Evolutionary conservation across 352 stramenopile genomes (phyloP).

Genomic region (Globisporangium nunn): DNA sequence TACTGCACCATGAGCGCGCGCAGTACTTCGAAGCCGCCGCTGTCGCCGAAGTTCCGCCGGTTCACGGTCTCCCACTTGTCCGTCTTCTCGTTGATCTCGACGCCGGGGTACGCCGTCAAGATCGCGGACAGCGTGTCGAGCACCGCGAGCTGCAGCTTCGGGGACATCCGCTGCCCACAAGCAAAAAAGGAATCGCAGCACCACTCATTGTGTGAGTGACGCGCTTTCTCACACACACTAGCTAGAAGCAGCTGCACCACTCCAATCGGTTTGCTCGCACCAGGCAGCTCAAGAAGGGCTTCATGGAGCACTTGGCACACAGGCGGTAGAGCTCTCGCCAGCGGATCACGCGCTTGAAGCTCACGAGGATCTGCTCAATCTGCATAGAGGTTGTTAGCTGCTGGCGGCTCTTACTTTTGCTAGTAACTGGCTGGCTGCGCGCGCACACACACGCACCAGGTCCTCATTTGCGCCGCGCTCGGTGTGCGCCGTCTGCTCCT

Average conservation of each 20-base stretch:
- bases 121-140: constrained; percentile 64
- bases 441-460: constrained; percentile 21
- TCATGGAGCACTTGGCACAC: constrained; percentile 76
- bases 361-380: constrained; percentile 61
- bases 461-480: constrained; percentile 45
- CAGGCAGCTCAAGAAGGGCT: constrained; percentile 71
- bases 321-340: constrained; percentile 79
- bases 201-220: too few relatives aligned
- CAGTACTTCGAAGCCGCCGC: constrained; percentile 63
- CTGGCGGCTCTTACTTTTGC: neutral
- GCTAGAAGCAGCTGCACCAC: neutral
- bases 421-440: too few relatives aligned
- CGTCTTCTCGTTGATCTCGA: constrained; percentile 46
- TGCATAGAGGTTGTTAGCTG: constrained; percentile 6
- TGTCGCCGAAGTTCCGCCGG: constrained; percentile 65
- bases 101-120: constrained; percentile 39
- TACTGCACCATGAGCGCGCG: constrained; percentile 62
- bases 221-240: too few relatives aligned
- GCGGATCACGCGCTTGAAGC: constrained; percentile 65
- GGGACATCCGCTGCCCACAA: constrained; percentile 33
- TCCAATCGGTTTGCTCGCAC: constrained; percentile 13
- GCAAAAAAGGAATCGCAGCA: neutral
- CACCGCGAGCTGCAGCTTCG: constrained; percentile 40
- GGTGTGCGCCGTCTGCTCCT: constrained; percentile 52
- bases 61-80: constrained; percentile 76